Evolutionary conservation across 129 eudicot genomes (phyloP).

Genomic region (Oenanthe sinensis): DNA sequence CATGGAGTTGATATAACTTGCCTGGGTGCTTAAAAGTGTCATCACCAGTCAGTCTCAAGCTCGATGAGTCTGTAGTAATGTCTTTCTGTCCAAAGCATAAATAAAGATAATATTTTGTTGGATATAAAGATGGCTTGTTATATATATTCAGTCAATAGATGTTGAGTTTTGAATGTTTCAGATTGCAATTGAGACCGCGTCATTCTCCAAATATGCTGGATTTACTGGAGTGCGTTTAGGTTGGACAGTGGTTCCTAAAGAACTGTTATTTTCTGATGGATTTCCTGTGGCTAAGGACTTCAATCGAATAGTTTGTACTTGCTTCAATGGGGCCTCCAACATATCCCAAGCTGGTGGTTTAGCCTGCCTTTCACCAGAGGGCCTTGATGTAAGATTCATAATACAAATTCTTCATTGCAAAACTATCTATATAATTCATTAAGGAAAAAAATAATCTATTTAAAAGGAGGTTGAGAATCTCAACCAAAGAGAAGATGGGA

Average conservation of each 20-base stretch:
- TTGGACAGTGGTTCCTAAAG: constrained; percentile 89
- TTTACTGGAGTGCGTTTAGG: constrained; percentile 97
- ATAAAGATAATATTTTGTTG: background rate
- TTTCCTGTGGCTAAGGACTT: constrained; percentile 88
- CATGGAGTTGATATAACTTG: background rate
- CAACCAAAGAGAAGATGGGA: background rate
- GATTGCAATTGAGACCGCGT: constrained; percentile 91
- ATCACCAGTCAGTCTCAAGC: background rate
- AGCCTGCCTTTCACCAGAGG: constrained; percentile 89
- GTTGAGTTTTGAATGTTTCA: constrained; percentile 23
- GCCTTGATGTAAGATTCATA: constrained; percentile 49
- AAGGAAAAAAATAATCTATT: background rate
- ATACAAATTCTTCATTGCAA: background rate
- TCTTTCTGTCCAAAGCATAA: background rate
- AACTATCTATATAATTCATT: background rate
- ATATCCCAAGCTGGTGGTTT: constrained; percentile 92
- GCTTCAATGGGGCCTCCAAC: constrained; percentile 98
- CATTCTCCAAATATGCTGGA: constrained; percentile 95
- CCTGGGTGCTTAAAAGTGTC: background rate
- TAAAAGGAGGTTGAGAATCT: background rate
- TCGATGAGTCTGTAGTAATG: background rate
- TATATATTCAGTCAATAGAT: background rate
- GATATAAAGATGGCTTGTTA: background rate
- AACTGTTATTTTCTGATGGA: constrained; percentile 79
- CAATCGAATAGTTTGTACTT: constrained; percentile 80